Percentiles rank a stretch among this genome's conserved stretches.
Conservation (phyloP, 1,139 yeast species). For the Yamadazyma trypodendri region DNA sequence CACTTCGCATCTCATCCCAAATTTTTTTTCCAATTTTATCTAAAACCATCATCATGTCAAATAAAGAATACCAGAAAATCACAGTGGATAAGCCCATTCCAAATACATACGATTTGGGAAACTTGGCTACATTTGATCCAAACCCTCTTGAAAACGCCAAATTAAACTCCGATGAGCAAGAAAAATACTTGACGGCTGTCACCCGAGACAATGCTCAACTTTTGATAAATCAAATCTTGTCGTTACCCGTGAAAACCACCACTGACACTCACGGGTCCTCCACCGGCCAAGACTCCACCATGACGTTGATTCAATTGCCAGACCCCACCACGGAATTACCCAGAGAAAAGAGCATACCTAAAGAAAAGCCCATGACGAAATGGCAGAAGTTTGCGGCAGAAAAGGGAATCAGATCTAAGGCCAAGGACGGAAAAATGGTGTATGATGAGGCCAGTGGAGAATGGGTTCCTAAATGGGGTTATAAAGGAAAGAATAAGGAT, state of each 20-base stretch:
- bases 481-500: constrained; percentile 86
- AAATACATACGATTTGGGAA: constrained; percentile 81
- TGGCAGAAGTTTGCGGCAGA: constrained; percentile 97
- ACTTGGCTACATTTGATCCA: constrained; percentile 81
- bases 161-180: constrained; percentile 54
- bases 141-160: constrained; percentile 71
- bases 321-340: constrained; percentile 83
- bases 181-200: constrained; percentile 60
- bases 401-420: constrained; percentile 91
- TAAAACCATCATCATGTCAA: constrained; percentile 19
- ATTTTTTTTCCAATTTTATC: constrained; percentile 5
- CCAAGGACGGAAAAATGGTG: constrained; percentile 86
- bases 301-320: constrained; percentile 84
- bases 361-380: constrained; percentile 85
- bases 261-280: constrained; percentile 67
- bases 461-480: constrained; percentile 99
- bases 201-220: constrained; percentile 94
- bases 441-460: constrained; percentile 87
- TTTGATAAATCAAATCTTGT: constrained; percentile 82
- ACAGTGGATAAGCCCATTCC: constrained; percentile 89
- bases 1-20: constrained; percentile 12
- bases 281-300: constrained; percentile 66
- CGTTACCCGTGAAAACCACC: constrained; percentile 83
- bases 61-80: constrained; percentile 57
- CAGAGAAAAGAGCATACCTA: constrained; percentile 93